phyloP scores from a whole-genome alignment of 2,329 filamentous ascomycete species.

The Pestalotiopsis sp. region DNA sequence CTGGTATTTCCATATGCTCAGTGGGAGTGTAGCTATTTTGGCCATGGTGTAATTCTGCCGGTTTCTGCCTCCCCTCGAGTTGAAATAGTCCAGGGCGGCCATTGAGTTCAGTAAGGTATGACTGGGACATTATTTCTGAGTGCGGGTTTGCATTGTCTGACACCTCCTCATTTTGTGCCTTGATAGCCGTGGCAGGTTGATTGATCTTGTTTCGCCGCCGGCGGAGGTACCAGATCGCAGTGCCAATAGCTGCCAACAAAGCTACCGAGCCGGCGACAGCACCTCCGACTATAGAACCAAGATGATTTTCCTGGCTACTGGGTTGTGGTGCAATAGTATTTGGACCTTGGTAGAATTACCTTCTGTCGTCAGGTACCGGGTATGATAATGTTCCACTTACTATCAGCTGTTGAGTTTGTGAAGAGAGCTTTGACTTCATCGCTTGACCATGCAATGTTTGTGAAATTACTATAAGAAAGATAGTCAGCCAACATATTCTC shows the following conservation, averaged over 20 bases:
- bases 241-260: not conserved
- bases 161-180: not conserved
- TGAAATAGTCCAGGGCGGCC: not conserved
- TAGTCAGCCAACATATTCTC: not conserved
- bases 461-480: not conserved
- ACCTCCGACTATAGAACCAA: not conserved
- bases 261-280: not conserved
- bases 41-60: not conserved
- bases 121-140: not conserved
- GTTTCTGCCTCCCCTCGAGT: not conserved
- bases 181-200: not conserved
- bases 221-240: not conserved
- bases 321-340: not conserved
- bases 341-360: not conserved
- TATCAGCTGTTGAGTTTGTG: not conserved
- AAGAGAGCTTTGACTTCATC: not conserved
- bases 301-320: not conserved
- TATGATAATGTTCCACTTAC: not conserved
- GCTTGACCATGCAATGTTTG: not conserved
- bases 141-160: not conserved
- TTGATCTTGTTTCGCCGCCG: not conserved
- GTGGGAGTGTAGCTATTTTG: not conserved
- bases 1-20: not conserved
- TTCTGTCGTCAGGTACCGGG: not conserved
- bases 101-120: not conserved